phyloP scores from a whole-genome alignment of 768 basidiomycete genomes.

The Heimioporus sp. region DNA sequence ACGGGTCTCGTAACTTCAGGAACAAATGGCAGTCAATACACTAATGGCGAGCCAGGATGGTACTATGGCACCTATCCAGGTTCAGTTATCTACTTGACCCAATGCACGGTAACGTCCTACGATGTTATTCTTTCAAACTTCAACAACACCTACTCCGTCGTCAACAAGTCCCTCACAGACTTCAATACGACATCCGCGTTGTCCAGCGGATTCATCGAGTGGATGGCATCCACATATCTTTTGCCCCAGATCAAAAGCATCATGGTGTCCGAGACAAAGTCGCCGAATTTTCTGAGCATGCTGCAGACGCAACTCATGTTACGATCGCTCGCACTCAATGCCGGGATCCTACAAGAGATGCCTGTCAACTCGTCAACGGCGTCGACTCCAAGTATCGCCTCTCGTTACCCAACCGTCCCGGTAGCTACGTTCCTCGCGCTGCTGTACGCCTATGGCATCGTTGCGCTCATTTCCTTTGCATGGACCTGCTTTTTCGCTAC shows the following conservation, averaged over 20 bases:
- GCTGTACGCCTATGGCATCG: not conserved
- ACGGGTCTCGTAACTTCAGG: not conserved
- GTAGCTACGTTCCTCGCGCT: not conserved
- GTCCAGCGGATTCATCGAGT: not conserved
- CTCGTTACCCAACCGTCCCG: not conserved
- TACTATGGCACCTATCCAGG: not conserved
- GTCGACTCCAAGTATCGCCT: not conserved
- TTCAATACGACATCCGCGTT: conserved; percentile 1
- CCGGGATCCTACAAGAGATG: not conserved
- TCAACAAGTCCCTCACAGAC: not conserved
- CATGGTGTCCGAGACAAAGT: not conserved
- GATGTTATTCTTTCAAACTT: not conserved
- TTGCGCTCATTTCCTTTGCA: not conserved
- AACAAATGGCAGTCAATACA: not conserved
- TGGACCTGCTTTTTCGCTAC: not conserved
- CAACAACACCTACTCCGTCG: not conserved
- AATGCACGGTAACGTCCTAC: conserved; percentile 2
- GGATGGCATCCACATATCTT: conserved; percentile 2
- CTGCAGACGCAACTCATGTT: not conserved
- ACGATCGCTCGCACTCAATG: not conserved
- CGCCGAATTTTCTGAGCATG: not conserved
- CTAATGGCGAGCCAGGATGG: not conserved
- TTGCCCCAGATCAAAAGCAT: not conserved
- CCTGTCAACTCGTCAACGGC: not conserved
- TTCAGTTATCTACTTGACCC: not conserved